A percentile compares a stretch with the other conserved stretches of the same genome.
These are phyloP conservation scores for Alisma plantagoaquatica DNA, from an alignment of 106 monocot species.

Conservation along the genomic window DNA sequence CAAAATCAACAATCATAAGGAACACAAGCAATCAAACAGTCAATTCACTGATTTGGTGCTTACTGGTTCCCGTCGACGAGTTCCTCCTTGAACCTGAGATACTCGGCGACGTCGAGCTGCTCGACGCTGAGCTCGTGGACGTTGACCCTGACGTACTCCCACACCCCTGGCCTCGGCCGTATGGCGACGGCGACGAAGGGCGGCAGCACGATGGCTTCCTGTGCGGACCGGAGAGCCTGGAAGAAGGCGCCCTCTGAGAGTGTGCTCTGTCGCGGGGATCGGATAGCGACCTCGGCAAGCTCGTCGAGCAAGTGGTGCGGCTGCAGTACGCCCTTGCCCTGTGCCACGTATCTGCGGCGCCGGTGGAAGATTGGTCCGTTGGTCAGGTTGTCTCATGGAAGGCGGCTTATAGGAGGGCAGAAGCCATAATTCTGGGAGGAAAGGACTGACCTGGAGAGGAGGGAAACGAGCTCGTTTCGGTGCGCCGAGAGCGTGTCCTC, in stretches of 20 bases:
- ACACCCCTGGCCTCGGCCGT: slow-evolving; percentile 82
- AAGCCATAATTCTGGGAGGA: too few species aligned
- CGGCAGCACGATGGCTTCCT: slow-evolving; percentile 94
- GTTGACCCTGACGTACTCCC: slow-evolving; percentile 90
- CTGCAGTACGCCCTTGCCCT: slow-evolving; percentile 84
- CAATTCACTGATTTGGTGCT: not conserved
- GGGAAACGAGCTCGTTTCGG: slow-evolving; percentile 87
- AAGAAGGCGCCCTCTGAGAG: slow-evolving; percentile 68
- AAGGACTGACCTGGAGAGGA: slow-evolving; percentile 45
- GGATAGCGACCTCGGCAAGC: slow-evolving; percentile 34
- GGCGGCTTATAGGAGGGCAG: not conserved
- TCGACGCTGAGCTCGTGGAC: slow-evolving; percentile 85
- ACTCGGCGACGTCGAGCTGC: slow-evolving; percentile 62
- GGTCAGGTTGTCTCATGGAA: not conserved
- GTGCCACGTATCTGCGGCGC: slow-evolving; percentile 38
- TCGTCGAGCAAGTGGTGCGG: slow-evolving; percentile 84
- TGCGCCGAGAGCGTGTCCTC: slow-evolving; percentile 80
- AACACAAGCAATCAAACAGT: not conserved
- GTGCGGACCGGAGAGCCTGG: slow-evolving; percentile 57
- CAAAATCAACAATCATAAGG: not conserved
- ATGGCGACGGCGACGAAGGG: slow-evolving; percentile 93
- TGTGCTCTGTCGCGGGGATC: slow-evolving; percentile 10
- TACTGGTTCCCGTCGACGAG: slow-evolving; percentile 76
- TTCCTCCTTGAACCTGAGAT: slow-evolving; percentile 84
- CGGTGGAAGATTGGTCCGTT: not conserved